Conservation (phyloP, 331 rosid species). For the Malus hybrid region DNA sequence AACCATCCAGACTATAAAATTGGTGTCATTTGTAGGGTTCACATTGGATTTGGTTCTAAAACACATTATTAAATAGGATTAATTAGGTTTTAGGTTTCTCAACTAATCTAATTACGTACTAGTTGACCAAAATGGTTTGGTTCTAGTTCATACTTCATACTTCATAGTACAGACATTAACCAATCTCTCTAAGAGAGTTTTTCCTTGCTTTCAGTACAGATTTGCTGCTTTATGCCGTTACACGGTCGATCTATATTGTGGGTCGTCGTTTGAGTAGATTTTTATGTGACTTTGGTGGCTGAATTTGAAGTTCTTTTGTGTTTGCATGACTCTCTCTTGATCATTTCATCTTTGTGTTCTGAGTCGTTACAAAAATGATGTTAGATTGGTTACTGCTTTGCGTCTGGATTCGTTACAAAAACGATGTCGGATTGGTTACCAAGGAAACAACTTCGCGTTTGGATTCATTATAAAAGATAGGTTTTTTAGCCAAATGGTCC, state of each 20-base stretch:
- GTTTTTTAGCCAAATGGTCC: too few relatives aligned
- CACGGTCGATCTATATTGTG: accelerated
- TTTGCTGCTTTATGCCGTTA: too few relatives aligned
- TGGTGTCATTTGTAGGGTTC: neutral
- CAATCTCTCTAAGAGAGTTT: neutral
- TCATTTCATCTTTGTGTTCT: neutral
- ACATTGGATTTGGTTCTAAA: neutral
- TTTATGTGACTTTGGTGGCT: neutral
- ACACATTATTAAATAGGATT: neutral
- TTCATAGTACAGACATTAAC: neutral
- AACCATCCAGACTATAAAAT: neutral
- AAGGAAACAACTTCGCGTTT: too few relatives aligned
- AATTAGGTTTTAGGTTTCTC: neutral
- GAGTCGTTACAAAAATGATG: neutral
- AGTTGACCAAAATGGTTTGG: neutral
- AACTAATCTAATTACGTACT: neutral
- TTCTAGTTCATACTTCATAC: neutral
- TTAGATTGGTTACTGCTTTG: neutral
- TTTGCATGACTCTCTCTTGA: neutral
- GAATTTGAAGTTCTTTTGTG: neutral
- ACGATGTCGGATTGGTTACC: too few relatives aligned
- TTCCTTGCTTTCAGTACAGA: neutral
- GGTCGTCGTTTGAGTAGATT: neutral
- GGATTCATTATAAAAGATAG: too few relatives aligned
- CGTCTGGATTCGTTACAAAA: too few relatives aligned